A percentile compares a stretch with the other conserved stretches of the same genome.
Evolutionary conservation across 805 yeast genomes (phyloP).

Genomic region (Pachysolen tannophilus): DNA sequence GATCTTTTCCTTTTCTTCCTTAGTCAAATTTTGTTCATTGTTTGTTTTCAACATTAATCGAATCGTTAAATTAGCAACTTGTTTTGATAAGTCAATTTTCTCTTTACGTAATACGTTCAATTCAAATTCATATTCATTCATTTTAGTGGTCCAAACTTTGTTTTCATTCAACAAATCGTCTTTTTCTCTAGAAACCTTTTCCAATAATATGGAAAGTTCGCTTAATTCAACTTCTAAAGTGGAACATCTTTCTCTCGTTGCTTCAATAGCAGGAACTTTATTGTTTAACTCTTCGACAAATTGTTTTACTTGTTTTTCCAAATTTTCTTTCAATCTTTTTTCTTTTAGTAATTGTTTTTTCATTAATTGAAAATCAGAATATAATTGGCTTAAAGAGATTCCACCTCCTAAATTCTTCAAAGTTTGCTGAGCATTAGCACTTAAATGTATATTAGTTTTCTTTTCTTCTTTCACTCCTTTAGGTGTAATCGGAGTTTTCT

Average conservation of each 20-base stretch:
- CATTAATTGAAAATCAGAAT: conserved; percentile 54
- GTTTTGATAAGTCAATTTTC: conserved; percentile 70
- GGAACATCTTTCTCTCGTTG: conserved; percentile 52
- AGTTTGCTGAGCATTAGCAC: conserved; percentile 53
- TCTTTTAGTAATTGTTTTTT: conserved; percentile 64
- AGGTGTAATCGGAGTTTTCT: conserved; percentile 30
- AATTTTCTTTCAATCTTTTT: conserved; percentile 57
- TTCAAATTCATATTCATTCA: conserved; percentile 38
- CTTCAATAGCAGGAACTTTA: conserved; percentile 68
- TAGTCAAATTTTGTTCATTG: conserved; percentile 52
- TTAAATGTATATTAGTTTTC: conserved; percentile 22
- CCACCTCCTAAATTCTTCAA: conserved; percentile 32
- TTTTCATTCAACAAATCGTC: conserved; percentile 27
- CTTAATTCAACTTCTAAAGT: conserved; percentile 47
- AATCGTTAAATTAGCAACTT: conserved; percentile 66
- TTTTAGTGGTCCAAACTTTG: conserved; percentile 19
- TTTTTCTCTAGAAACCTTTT: conserved; percentile 43
- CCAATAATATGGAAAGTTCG: conserved; percentile 47
- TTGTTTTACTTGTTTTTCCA: conserved; percentile 63
- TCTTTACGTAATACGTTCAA: conserved; percentile 42
- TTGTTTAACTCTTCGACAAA: conserved; percentile 72
- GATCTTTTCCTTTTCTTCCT: conserved; percentile 58
- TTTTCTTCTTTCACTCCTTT: conserved; percentile 31
- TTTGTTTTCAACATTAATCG: conserved; percentile 53
- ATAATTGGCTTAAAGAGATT: conserved; percentile 57